A percentile compares a stretch with the other conserved stretches of the same genome.
phyloP scores from a whole-genome alignment of 2,329 filamentous ascomycete genomes.

The Venturia asperata region DNA sequence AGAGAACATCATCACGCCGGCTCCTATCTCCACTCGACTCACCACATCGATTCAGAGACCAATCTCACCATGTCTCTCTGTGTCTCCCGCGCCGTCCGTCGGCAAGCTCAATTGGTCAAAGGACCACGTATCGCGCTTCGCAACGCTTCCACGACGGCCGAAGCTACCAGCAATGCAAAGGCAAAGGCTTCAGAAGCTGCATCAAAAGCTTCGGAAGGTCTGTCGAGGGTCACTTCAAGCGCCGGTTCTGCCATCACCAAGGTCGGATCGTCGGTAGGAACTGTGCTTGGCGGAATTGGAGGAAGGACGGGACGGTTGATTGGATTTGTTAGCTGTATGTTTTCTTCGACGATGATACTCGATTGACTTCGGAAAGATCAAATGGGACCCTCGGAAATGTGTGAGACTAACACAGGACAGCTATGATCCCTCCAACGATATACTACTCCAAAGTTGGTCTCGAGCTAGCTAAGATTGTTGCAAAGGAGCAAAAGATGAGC shows the following conservation, averaged over 20 bases:
- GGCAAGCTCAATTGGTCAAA: conserved; percentile 36
- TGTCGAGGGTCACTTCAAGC: conserved; percentile 72
- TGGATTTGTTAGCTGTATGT: conserved; percentile 78
- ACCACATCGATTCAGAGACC: conserved; percentile 6
- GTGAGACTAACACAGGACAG: conserved; percentile 13
- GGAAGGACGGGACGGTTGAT: conserved; percentile 76
- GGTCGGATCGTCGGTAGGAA: conserved; percentile 44
- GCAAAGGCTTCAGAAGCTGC: conserved; percentile 36
- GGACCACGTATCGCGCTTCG: conserved; percentile 39
- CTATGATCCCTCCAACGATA: conserved; percentile 61
- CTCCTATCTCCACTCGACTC: neutral
- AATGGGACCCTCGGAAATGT: neutral
- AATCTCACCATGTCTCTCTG: conserved; percentile 40
- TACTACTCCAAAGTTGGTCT: conserved; percentile 89
- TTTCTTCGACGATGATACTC: conserved; percentile 11
- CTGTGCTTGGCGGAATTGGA: conserved; percentile 67
- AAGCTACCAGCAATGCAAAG: conserved; percentile 41
- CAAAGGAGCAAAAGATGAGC: conserved; percentile 81
- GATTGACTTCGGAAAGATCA: conserved; percentile 1
- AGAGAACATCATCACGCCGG: neutral
- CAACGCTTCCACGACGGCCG: conserved; percentile 44
- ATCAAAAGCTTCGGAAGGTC: conserved; percentile 70
- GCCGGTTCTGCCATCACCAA: conserved; percentile 70
- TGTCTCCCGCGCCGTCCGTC: conserved; percentile 40
- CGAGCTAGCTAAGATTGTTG: conserved; percentile 82